Percentiles rank a stretch among this genome's conserved stretches.
Evolutionary conservation across 2,329 filamentous ascomycete species (phyloP).

Genomic region (Stemphylium vesicarium): DNA sequence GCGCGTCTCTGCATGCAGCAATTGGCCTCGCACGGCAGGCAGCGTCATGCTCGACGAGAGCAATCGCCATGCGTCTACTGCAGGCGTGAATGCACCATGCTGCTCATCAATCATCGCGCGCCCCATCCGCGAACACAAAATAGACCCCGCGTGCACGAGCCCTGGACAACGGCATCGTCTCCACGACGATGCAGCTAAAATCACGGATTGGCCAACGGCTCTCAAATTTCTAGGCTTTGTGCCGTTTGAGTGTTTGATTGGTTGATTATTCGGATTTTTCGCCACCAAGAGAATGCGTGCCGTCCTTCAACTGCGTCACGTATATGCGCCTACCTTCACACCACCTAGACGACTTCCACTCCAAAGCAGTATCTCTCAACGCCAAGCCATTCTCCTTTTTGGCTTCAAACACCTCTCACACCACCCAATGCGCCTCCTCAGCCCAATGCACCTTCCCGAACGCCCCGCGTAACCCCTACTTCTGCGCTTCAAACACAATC

Average conservation of each 20-base stretch:
- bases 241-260: constrained; percentile 1
- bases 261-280: neutral
- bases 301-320: neutral
- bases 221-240: neutral
- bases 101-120: constrained; percentile 19
- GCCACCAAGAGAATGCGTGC: neutral
- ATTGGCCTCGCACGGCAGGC: constrained; percentile 15
- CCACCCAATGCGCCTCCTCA: no score
- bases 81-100: constrained; percentile 13
- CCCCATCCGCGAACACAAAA: constrained; percentile 18
- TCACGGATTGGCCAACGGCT: constrained; percentile 4
- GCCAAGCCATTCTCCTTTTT: no score
- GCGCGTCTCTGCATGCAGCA: constrained; percentile 12
- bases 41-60: constrained; percentile 12
- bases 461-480: constrained; percentile 28
- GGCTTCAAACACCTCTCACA: no score
- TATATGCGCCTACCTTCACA: neutral
- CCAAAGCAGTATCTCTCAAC: no score
- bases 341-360: neutral
- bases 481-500: constrained; percentile 57
- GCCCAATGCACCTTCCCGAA: neutral
- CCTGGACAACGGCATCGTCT: constrained; percentile 14
- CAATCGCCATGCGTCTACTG: constrained; percentile 18
- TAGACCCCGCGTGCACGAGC: constrained; percentile 28
- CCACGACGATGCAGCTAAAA: constrained; percentile 16